phyloP scores from a whole-genome alignment of 805 yeast species.

The Diddensiella transvaalensis region DNA sequence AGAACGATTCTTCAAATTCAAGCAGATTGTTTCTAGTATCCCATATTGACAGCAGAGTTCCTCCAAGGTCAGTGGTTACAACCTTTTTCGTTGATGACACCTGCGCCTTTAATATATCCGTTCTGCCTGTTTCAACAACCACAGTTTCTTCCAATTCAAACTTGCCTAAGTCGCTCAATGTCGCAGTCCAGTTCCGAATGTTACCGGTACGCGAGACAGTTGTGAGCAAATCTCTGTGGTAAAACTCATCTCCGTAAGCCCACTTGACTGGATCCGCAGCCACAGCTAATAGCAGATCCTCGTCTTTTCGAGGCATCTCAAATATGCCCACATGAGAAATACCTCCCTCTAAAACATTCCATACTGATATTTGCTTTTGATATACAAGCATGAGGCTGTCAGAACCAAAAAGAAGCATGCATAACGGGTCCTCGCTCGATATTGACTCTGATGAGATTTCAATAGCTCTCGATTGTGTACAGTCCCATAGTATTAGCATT shows the following conservation, averaged over 20 bases:
- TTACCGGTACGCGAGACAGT: slow-evolving; percentile 52
- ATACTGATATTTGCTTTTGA: neutral
- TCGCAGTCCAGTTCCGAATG: slow-evolving; percentile 47
- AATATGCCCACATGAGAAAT: slow-evolving; percentile 15
- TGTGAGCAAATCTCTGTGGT: slow-evolving; percentile 50
- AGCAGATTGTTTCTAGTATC: slow-evolving; percentile 64
- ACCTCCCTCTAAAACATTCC: neutral
- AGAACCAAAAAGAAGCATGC: neutral
- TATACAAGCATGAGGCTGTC: neutral
- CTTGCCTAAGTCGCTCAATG: slow-evolving; percentile 21
- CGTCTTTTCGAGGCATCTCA: slow-evolving; percentile 26
- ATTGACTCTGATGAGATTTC: slow-evolving; percentile 32
- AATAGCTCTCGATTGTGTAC: slow-evolving; percentile 34
- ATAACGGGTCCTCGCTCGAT: neutral
- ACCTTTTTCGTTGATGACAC: slow-evolving; percentile 76
- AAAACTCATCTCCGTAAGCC: slow-evolving; percentile 35
- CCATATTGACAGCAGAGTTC: slow-evolving; percentile 66
- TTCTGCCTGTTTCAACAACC: slow-evolving; percentile 53
- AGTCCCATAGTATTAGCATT: slow-evolving; percentile 59
- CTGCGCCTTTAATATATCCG: slow-evolving; percentile 50
- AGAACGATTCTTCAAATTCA: slow-evolving; percentile 52
- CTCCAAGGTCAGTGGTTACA: slow-evolving; percentile 62
- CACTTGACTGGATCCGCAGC: slow-evolving; percentile 68
- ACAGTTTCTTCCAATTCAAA: slow-evolving; percentile 54
- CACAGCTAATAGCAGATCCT: slow-evolving; percentile 44